phyloP scores from a whole-genome alignment of 2,329 filamentous ascomycete genomes.

The Neofusicoccum parvum region DNA sequence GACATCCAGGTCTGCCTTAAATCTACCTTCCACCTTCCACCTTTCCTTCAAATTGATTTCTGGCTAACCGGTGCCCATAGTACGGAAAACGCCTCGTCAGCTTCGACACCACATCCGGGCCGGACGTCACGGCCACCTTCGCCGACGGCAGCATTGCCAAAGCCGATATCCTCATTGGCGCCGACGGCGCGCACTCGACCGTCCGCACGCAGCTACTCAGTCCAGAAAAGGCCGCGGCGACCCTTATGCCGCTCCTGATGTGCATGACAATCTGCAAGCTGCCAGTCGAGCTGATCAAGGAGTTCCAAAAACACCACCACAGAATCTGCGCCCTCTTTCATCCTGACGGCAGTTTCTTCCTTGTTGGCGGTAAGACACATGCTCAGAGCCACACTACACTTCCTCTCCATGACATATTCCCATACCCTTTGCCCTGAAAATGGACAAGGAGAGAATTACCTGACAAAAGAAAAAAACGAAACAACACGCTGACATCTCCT shows the following conservation, averaged over 20 bases:
- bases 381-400: constrained; percentile 9
- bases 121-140: constrained; percentile 38
- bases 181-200: constrained; percentile 34
- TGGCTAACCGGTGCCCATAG: background rate
- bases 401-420: constrained; percentile 32
- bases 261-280: constrained; percentile 50
- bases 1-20: constrained; percentile 25
- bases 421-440: background rate
- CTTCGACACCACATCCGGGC: constrained; percentile 35
- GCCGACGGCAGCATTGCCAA: constrained; percentile 33
- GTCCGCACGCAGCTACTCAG: constrained; percentile 29
- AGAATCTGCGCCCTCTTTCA: constrained; percentile 48
- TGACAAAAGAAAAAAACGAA: background rate
- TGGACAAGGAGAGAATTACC: too few relatives aligned
- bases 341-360: constrained; percentile 45
- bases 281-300: constrained; percentile 46
- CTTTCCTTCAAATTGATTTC: too few relatives aligned
- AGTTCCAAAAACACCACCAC: constrained; percentile 48
- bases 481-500: background rate
- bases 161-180: constrained; percentile 38
- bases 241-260: constrained; percentile 48
- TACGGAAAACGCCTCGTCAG: constrained; percentile 43
- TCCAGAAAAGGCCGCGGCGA: constrained; percentile 36
- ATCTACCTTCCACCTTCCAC: too few relatives aligned
- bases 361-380: background rate